phyloP scores from a whole-genome alignment of 2,329 filamentous ascomycete species.

The Fusarium nodosum region DNA sequence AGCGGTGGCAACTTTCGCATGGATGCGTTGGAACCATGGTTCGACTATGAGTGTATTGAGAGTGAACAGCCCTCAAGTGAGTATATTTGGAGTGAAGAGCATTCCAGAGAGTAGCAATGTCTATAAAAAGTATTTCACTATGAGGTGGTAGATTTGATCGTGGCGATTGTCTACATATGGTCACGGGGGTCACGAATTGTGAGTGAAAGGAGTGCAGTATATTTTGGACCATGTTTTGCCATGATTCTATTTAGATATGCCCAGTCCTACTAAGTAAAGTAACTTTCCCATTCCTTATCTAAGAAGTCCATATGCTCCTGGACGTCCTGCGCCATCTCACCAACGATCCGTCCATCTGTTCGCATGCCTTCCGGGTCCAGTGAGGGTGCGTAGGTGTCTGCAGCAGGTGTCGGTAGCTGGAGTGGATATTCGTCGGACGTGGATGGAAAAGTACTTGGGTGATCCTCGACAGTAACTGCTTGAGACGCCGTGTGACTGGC shows the following conservation, averaged over 20 bases:
- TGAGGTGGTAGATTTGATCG: too few species aligned
- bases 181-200: background rate
- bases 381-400: background rate
- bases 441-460: fast-evolving
- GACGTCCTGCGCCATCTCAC: background rate
- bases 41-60: too few species aligned
- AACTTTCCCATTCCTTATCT: background rate
- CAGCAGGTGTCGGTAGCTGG: background rate
- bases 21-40: too few species aligned
- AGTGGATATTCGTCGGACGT: fast-evolving
- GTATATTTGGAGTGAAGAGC: too few species aligned
- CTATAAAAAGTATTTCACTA: too few species aligned
- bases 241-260: background rate
- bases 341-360: background rate
- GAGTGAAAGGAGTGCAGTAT: background rate
- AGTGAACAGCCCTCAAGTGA: too few species aligned
- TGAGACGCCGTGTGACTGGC: background rate
- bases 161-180: background rate
- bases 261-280: background rate
- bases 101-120: too few species aligned
- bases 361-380: background rate
- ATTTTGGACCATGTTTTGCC: background rate
- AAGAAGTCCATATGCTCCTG: background rate
- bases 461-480: fast-evolving
- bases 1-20: too few species aligned